These are phyloP conservation scores for Pyrus hybrid DNA, from an alignment of 331 rosid genomes.

Conservation along the genomic window DNA sequence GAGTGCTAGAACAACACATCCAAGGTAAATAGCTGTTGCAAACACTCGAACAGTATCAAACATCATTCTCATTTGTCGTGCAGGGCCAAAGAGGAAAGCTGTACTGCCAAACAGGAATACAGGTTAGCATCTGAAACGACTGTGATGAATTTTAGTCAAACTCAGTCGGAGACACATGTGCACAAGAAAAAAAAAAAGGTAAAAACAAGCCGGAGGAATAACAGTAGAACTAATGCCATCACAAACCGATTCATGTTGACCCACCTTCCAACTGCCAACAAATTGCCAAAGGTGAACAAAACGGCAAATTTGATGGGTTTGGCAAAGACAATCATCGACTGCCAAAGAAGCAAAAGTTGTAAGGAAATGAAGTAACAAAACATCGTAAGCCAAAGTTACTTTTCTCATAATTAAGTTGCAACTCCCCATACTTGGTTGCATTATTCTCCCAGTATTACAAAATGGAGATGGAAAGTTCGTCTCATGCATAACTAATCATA, in stretches of 20 bases:
- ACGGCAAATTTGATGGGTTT: conserved; percentile 82
- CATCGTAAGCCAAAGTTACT: not conserved
- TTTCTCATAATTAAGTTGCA: not conserved
- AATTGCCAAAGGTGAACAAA: conserved; percentile 82
- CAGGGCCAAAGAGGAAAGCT: conserved; percentile 81
- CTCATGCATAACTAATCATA: not conserved
- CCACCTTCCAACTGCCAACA: conserved; percentile 96
- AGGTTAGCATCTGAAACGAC: conserved; percentile 19
- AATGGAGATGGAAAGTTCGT: not conserved
- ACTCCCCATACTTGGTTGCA: not conserved
- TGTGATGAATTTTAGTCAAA: not conserved
- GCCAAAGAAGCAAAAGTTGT: conserved; percentile 32
- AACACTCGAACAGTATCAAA: conserved; percentile 67
- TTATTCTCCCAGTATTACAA: not conserved
- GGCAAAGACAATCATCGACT: conserved; percentile 76
- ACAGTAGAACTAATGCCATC: not conserved
- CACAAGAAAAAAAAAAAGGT: not conserved
- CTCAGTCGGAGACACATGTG: conserved; percentile 3
- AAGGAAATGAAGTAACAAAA: conserved; percentile 4
- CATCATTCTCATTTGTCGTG: conserved; percentile 72
- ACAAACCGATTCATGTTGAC: not conserved
- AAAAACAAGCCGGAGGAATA: not conserved
- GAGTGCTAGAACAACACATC: conserved; percentile 78
- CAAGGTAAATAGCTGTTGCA: conserved; percentile 83
- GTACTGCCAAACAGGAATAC: conserved; percentile 67